Base-by-base conservation (phyloP, 441 rosid species). In the Bruguiera hainesii region DNA sequence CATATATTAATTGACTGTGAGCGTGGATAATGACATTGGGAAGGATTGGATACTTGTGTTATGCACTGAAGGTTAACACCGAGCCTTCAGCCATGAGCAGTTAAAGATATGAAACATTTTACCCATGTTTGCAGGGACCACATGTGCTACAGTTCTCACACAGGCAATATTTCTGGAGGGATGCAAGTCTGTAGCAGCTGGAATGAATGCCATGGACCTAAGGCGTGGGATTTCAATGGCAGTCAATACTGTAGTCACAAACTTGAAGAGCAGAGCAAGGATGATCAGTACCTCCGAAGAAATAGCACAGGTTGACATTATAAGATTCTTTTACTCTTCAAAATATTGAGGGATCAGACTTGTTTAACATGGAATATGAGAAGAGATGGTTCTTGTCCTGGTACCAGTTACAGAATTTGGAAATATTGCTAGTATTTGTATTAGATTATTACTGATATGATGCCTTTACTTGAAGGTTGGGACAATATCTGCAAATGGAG, bases 261-360 rank as follows among this genome's bases (percentile, higher is more conserved):
- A 81, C 77, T 80, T 92, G 78, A 92, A 92, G 62, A 86, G 96
- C 76, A 78, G 88, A 66, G 93, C 98, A 11, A 68, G 86, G 30
- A 92, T 88, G 98, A 92, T 92, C 70, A 89, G 98, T 81, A 89
- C 98, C 20, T 92, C 98, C 0, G 98, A 92, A 74, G 98, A 92
- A 75, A 92, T 92, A 56, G 98, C 96, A 7, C 98, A 89, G 81
- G 95, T 92, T 66, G 96, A 96, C 26, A 92, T 95, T n/a, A 92
- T 13, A 39, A 39, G 48, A 39, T 39, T 39, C 18, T 39, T 16
- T 10, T 13, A 39, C 48, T 11, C 3, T 13, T 39, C 48, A 11
- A 39, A 39, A 39, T 10, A 3, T 39, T 39, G 16, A 11, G 48
- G 48, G 16, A 39, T 39, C 16, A 13, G 4, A 39, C 18, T 3